Base-by-base conservation (phyloP, 129 eudicot genomes). In the Glebionis coronaria region DNA sequence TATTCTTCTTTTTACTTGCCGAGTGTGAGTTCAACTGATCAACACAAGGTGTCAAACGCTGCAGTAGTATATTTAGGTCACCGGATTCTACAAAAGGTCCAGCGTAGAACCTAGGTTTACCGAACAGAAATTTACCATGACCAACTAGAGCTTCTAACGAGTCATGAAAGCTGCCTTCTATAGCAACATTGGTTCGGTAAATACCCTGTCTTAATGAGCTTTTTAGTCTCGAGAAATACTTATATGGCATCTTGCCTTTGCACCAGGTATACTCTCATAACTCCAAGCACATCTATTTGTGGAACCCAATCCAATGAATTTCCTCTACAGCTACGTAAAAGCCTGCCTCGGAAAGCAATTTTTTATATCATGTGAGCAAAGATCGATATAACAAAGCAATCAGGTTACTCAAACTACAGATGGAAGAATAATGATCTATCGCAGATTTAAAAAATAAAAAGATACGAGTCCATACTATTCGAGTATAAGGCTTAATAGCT, bases 231-330 rank as follows among this genome's bases (percentile, higher is more conserved):
- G 86, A 82, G 62, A 91, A 58, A 71, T 79, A 71, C 63, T 71
- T 85, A 79, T 85, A 78, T 53, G 86, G 88, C 97, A 91, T 91
- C 66, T 85, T 84, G 77, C 60, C 65, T 56, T 76, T 68, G 70
- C 25, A 79, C 52, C 35, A 42, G 74, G 64, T 68, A 52, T 53
- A 69, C 69, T 76, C 75, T 81, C 95, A 83, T 87, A 73, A 80
- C 77, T 83, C 82, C 78, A 63, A 69, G 65, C 65, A 77, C 82
- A 81, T 77, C 35, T 74, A 84, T 20, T 18, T 64, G 70, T 21
- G 28, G 65, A 14, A 51, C 54, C 56, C 38, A 72, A 62, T 49
- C 69, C 70, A 44, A 68, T 19, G 40, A 65, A 28, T 16, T 63
- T 38, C 15, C 27, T 40, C 46, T 57, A 16, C 23, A 27, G 25